These are phyloP conservation scores for Pichia thaimueangensis DNA, from an alignment of 805 yeast genomes.

Conservation along the genomic window DNA sequence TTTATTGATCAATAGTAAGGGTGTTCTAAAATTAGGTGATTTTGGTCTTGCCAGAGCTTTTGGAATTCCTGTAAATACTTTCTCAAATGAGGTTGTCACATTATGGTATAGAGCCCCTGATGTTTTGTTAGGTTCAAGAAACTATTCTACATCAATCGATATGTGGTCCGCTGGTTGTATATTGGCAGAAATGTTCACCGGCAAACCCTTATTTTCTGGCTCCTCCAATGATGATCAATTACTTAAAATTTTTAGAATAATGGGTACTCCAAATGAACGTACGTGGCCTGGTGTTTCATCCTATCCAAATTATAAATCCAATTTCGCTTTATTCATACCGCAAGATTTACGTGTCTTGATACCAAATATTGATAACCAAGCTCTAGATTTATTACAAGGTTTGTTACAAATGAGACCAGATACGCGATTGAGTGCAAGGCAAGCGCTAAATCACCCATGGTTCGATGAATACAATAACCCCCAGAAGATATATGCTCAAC, in stretches of 20 bases:
- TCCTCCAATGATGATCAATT: slow-evolving; percentile 94
- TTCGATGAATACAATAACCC: slow-evolving; percentile 58
- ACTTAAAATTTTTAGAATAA: slow-evolving; percentile 79
- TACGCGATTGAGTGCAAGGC: slow-evolving; percentile 53
- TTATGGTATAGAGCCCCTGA: slow-evolving; percentile 98
- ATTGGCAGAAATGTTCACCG: slow-evolving; percentile 97
- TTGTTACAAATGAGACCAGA: slow-evolving; percentile 58
- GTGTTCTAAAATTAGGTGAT: slow-evolving; percentile 90
- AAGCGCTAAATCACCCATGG: slow-evolving; percentile 69
- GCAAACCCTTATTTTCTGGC: slow-evolving; percentile 94
- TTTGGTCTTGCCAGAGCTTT: slow-evolving; percentile 96
- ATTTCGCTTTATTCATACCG: slow-evolving; percentile 80
- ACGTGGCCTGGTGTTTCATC: slow-evolving; percentile 97
- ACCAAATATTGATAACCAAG: slow-evolving; percentile 64
- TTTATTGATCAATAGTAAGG: slow-evolving; percentile 78
- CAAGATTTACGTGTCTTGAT: slow-evolving; percentile 72
- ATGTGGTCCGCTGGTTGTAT: slow-evolving; percentile 99
- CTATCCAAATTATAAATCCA: slow-evolving; percentile 78
- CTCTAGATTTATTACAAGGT: slow-evolving; percentile 57
- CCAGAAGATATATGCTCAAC: slow-evolving; percentile 6
- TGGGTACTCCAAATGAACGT: slow-evolving; percentile 95
- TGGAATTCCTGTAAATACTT: slow-evolving; percentile 96
- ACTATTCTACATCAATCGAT: slow-evolving; percentile 94
- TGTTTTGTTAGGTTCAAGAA: slow-evolving; percentile 88
- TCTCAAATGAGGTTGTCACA: slow-evolving; percentile 95